Evolutionary conservation across 169 alveolate species (phyloP), one percentile per base, ranked within the genome.

Genomic region (Plasmodium ovale): DNA sequence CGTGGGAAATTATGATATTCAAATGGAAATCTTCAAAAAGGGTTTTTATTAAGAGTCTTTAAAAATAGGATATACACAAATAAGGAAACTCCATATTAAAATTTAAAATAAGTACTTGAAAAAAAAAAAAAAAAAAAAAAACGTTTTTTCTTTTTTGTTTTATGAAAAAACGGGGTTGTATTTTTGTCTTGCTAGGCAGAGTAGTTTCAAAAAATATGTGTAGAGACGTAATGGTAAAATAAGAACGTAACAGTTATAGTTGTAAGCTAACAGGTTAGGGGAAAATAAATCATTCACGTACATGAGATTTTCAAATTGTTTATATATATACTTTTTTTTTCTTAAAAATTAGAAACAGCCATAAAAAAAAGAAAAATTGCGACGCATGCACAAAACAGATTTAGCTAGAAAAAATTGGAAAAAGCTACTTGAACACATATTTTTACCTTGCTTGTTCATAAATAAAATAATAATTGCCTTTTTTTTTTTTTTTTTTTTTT

Each of bases 371-470:
- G 23, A 35, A 58, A 72, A 72, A n/a, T 19, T 72, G 21, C 27
- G 68, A 44, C 56, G 42, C 70, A 60, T 29, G 68, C 68, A 72
- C 44, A 25, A 35, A 23, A 44, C 25, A 72, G n/a, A n/a, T n/a
- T 37, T 62, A 72, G 54, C 54, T 27, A 56, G 35, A 58, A 59
- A 19, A 44, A 19, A 44, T 10, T 42, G 54, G 44, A 49, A 47
- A 72, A 37, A 25, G 72, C 62, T 47, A 72, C 56, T 42, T 72
- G 25, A 16, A 27, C 49, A 39, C n/a, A 53, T 53, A 33, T 72
- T 47, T 37, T 72, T 60, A 72, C 60, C 47, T 49, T 56, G 56
- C 54, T 33, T 58, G 72, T 72, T 72, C 70, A 62, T 72, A 33
- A 72, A 56, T 23, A 72, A 72, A 44, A 25, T 35, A 70, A 70